These are phyloP conservation scores for Magnolia kwangsiensis DNA, from an alignment of 164 flowering plant genomes.

Conservation along the genomic window DNA sequence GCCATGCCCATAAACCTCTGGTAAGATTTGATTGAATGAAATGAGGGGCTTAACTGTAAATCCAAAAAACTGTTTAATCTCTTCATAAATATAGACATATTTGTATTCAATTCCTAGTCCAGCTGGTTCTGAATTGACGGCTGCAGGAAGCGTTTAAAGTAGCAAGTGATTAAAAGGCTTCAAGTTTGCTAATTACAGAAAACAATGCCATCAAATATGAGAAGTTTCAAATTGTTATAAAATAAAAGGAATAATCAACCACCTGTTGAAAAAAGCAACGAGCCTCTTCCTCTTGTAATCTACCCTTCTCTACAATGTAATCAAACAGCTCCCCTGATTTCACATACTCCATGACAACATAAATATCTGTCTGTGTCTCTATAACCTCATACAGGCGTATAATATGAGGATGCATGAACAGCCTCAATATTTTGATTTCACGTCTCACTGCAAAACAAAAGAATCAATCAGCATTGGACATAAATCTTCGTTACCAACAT, in stretches of 20 bases:
- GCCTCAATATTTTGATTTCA: conserved; percentile 38
- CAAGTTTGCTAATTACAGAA: not conserved
- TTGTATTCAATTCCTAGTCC: too few species aligned
- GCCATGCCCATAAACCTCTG: too few species aligned
- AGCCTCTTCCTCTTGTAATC: conserved; percentile 43
- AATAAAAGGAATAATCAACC: not conserved
- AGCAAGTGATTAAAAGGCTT: not conserved
- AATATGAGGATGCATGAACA: conserved; percentile 43
- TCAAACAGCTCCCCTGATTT: conserved; percentile 44
- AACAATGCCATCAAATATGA: not conserved
- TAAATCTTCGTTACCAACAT: not conserved
- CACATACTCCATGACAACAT: conserved; percentile 47
- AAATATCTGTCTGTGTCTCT: conserved; percentile 37
- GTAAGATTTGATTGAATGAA: too few species aligned
- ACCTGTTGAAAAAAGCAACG: conserved; percentile 45
- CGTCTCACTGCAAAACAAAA: conserved; percentile 36
- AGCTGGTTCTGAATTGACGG: not conserved
- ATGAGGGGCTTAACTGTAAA: too few species aligned
- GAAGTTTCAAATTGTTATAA: not conserved
- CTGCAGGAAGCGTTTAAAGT: not conserved
- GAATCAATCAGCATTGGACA: not conserved
- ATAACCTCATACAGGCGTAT: conserved; percentile 43
- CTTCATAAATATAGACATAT: too few species aligned
- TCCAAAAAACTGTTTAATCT: too few species aligned
- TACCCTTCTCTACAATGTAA: conserved; percentile 43